Percentiles rank a stretch among this genome's conserved stretches.
phyloP scores from a whole-genome alignment of 2,329 filamentous ascomycete genomes.

The Penicillium sp. region DNA sequence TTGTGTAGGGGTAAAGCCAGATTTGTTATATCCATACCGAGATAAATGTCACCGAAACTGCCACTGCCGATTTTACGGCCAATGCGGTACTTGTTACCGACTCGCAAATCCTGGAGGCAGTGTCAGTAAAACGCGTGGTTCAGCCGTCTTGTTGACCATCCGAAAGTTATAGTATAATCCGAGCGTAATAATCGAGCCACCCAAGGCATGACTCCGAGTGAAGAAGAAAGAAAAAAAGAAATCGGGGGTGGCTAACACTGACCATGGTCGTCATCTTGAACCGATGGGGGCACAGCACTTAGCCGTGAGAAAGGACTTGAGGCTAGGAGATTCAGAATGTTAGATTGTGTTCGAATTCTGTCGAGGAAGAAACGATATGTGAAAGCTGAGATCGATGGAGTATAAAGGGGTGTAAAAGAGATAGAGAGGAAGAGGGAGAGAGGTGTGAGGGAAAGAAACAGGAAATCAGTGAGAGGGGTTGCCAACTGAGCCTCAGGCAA shows the following conservation, averaged over 20 bases:
- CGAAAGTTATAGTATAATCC: background rate
- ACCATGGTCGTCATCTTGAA: conserved; percentile 44
- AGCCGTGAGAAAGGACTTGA: conserved; percentile 28
- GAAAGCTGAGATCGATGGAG: conserved; percentile 5
- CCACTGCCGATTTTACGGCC: conserved; percentile 98
- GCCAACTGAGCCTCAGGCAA: conserved; percentile 22
- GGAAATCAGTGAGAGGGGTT: conserved; percentile 14
- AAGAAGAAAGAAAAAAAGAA: background rate
- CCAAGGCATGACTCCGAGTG: background rate
- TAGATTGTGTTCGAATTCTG: conserved; percentile 1
- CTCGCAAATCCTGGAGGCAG: conserved; percentile 82
- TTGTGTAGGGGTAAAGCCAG: background rate
- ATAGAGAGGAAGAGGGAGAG: conserved; percentile 12
- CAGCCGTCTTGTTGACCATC: background rate
- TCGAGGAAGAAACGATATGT: background rate
- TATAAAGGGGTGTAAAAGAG: conserved; percentile 9
- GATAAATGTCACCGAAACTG: conserved; percentile 97
- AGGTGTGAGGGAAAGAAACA: conserved; percentile 12
- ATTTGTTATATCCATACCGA: conserved; percentile 54
- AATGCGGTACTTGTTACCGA: conserved; percentile 99
- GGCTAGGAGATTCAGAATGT: conserved; percentile 11
- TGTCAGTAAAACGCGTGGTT: conserved; percentile 17
- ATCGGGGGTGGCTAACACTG: conserved; percentile 17
- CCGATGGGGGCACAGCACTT: conserved; percentile 30
- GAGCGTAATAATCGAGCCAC: background rate